phyloP scores from a whole-genome alignment of 2,329 filamentous ascomycete species.

The Pseudogymnoascus sp. region DNA sequence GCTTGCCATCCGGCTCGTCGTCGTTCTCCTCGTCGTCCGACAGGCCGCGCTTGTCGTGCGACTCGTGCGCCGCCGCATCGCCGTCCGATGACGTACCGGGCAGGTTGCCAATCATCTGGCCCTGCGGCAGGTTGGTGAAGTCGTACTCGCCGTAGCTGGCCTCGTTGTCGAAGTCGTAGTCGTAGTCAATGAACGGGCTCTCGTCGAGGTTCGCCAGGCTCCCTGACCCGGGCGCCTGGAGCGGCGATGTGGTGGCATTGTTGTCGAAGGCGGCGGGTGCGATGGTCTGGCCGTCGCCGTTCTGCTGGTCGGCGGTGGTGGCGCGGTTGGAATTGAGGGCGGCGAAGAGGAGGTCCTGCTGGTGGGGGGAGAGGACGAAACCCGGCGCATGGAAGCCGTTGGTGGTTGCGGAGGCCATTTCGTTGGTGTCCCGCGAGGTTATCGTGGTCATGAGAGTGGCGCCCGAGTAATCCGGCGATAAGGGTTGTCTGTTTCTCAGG shows the following conservation, averaged over 20 bases:
- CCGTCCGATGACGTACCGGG: slow-evolving; percentile 41
- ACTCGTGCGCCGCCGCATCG: slow-evolving; percentile 37
- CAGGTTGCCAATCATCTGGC: slow-evolving; percentile 68
- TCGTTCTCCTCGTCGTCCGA: slow-evolving; percentile 60
- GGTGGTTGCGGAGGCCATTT: slow-evolving; percentile 11
- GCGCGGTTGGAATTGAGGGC: slow-evolving; percentile 63
- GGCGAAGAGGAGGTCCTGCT: slow-evolving; percentile 67
- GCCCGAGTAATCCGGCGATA: too few species aligned
- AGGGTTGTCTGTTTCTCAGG: too few species aligned
- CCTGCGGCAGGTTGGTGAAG: slow-evolving; percentile 42
- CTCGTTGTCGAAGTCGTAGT: slow-evolving; percentile 67
- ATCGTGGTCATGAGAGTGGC: background rate
- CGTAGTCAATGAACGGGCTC: slow-evolving; percentile 77
- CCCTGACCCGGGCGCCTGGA: slow-evolving; percentile 35
- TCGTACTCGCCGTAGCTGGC: slow-evolving; percentile 62
- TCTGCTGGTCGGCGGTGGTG: slow-evolving; percentile 29
- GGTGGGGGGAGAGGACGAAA: slow-evolving; percentile 65
- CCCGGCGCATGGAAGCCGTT: slow-evolving; percentile 35
- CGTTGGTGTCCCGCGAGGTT: background rate
- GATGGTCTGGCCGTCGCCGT: slow-evolving; percentile 16
- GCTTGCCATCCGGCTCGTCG: slow-evolving; percentile 60
- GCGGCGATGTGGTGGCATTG: slow-evolving; percentile 30
- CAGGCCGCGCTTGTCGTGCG: slow-evolving; percentile 62
- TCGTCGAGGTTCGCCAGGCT: slow-evolving; percentile 52
- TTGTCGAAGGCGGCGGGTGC: slow-evolving; percentile 33